A percentile compares a stretch with the other conserved stretches of the same genome.
These are phyloP conservation scores for Cyphellophora europaea DNA, from an alignment of 2,329 filamentous ascomycete species.

Conservation along the genomic window DNA sequence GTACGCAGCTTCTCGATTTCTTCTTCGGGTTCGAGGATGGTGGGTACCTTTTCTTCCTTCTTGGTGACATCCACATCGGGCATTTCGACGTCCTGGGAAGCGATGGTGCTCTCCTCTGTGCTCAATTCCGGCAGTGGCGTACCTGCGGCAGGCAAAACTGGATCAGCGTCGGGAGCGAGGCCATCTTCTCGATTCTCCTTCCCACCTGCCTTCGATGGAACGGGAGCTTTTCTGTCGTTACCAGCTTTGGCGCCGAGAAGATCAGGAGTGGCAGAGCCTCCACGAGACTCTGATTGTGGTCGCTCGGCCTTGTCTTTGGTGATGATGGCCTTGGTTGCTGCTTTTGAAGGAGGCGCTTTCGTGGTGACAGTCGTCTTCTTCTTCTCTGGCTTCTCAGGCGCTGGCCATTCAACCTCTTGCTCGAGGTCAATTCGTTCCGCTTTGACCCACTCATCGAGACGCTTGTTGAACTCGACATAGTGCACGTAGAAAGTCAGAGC, in stretches of 20 bases:
- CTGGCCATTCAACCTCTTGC: conserved; percentile 93
- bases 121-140: conserved; percentile 26
- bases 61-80: conserved; percentile 26
- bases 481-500: conserved; percentile 90
- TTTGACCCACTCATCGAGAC: conserved; percentile 79
- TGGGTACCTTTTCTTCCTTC: conserved; percentile 25
- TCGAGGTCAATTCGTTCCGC: conserved; percentile 73
- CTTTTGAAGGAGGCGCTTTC: conserved; percentile 44
- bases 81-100: conserved; percentile 33
- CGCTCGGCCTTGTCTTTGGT: conserved; percentile 44
- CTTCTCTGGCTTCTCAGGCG: conserved; percentile 81
- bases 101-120: conserved; percentile 10
- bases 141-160: conserved; percentile 26
- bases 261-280: conserved; percentile 49
- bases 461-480: conserved; percentile 97
- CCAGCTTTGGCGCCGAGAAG: conserved; percentile 36
- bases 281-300: conserved; percentile 38
- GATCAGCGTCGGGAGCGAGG: conserved; percentile 17
- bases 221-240: conserved; percentile 35
- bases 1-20: conserved; percentile 95
- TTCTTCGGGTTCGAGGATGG: conserved; percentile 29
- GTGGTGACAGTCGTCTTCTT: conserved; percentile 56
- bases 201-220: conserved; percentile 48
- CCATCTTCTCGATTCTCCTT: conserved; percentile 49
- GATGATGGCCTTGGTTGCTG: conserved; percentile 41